Base-by-base conservation (phyloP, 192 early-diverging fungal species). In the Obelidium mucronatum region DNA sequence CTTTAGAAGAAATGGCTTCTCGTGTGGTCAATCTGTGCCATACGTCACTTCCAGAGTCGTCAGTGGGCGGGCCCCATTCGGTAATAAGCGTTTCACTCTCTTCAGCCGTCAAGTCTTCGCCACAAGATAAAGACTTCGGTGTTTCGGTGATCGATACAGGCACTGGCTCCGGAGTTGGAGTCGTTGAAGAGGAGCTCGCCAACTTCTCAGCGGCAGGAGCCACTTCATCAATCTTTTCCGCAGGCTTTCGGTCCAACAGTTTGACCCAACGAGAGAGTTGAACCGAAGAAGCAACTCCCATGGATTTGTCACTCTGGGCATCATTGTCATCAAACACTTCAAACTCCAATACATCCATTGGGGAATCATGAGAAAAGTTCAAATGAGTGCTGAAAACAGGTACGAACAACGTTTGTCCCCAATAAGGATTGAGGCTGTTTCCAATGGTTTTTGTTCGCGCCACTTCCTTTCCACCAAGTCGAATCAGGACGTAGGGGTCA, bases 401-500 rank as follows among this genome's bases (percentile, higher is more conserved):
- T 52, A 98, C 81, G 40, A 84, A 87, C 62, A 90, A 79, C 22
- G 90, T 94, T 76, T 97, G 90, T 67, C 94, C 87, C 94, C 95
- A 99, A 56, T 90, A 81, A 58, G 97, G 96, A 76, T 94, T 88
- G 69, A 89, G 85, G 40, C 87, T 75, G 79, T 96, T 92, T 34
- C 90, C 80, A 56, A 94, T 88, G 3, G 80, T 79, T 35, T 85
- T 87, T 0, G 95, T 95, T 8, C 85, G 73, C 17, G 78, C 88
- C 2, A 92, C 87, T 63, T 87, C 86, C 15, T 90, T 89, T 59
- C 92, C 91, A 60, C 90, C 92, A 67, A 96, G 81, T 11, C 85
- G 88, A 60, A 98, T 81, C 15, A 79, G 81, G 58, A 92, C 84
- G 75, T 95, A 97, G 31, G 98, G 98, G 79, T 99, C 98, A 26